A percentile compares a stretch with the other conserved stretches of the same genome.
Evolutionary conservation across 352 stramenopile genomes (phyloP).

Genomic region (Phytophthora tubulina): DNA sequence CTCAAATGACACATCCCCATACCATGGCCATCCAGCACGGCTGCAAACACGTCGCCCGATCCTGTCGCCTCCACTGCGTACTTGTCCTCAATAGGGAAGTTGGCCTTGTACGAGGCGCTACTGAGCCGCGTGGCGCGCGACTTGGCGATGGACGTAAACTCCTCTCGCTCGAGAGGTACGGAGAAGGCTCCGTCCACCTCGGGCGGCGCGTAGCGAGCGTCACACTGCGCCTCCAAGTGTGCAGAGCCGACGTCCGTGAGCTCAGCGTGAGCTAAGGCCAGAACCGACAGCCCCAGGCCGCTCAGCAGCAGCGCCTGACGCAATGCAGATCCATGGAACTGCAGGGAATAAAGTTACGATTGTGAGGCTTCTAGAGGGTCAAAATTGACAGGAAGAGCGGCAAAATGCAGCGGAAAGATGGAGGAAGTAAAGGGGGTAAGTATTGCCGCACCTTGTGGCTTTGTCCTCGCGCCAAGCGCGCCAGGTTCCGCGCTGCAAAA

Average conservation of each 20-base stretch:
- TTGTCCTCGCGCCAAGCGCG: conserved; percentile 37
- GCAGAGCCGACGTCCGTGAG: conserved; percentile 20
- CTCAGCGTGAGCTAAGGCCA: conserved; percentile 52
- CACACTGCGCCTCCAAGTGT: conserved; percentile 56
- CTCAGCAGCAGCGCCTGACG: conserved; percentile 62
- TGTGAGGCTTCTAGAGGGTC: conserved; percentile 5
- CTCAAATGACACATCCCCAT: conserved; percentile 2
- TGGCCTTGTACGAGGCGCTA: conserved; percentile 73
- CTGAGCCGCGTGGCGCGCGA: conserved; percentile 61
- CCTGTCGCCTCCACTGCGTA: conserved; percentile 75
- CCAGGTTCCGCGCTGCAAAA: conserved; percentile 41
- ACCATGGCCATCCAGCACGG: conserved; percentile 93
- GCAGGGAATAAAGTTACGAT: conserved; percentile 9
- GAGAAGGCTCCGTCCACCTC: conserved; percentile 57
- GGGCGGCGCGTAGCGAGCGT: conserved; percentile 59
- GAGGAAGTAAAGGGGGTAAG: neutral
- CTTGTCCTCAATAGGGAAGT: conserved; percentile 86
- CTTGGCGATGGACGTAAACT: conserved; percentile 53
- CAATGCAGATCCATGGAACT: conserved; percentile 41
- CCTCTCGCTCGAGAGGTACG: conserved; percentile 65
- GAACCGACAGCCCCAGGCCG: conserved; percentile 57
- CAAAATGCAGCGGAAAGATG: neutral
- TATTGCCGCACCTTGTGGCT: conserved; percentile 41
- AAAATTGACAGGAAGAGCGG: conserved; percentile 1
- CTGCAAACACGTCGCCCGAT: conserved; percentile 86